Conservation (phyloP, 495 filamentous ascomycete genomes). For the Aspergillus saccharolyticus region DNA sequence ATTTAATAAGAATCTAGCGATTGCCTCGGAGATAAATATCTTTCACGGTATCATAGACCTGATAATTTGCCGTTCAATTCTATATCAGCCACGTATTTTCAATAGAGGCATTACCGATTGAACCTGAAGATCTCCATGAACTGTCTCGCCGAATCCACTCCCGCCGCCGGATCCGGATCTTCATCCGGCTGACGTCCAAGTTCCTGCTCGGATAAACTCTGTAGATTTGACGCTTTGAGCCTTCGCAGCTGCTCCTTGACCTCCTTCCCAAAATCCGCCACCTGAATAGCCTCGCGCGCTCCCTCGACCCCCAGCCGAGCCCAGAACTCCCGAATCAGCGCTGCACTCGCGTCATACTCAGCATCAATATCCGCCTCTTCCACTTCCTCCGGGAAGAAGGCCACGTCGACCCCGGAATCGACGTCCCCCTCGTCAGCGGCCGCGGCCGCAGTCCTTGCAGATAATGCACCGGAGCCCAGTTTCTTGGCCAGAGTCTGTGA, state of each 20-base stretch:
- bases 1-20: too few relatives aligned
- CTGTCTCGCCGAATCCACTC: conserved; percentile 43
- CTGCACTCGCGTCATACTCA: conserved; percentile 36
- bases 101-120: conserved; percentile 29
- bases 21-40: too few relatives aligned
- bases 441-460: too few relatives aligned
- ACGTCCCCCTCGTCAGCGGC: conserved; percentile 15
- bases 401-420: conserved; percentile 29
- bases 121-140: conserved; percentile 47
- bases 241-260: conserved; percentile 28
- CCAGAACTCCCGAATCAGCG: conserved; percentile 44
- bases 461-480: background rate
- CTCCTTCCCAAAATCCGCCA: conserved; percentile 40
- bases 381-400: conserved; percentile 20
- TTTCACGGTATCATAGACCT: too few relatives aligned
- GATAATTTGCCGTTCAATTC: too few relatives aligned
- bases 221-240: conserved; percentile 13
- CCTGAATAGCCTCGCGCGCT: conserved; percentile 38
- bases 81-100: too few relatives aligned
- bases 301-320: conserved; percentile 29
- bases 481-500: conserved; percentile 6
- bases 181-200: conserved; percentile 18
- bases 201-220: conserved; percentile 1
- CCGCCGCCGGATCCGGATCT: conserved; percentile 35
- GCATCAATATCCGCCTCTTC: conserved; percentile 40